phyloP scores from a whole-genome alignment of 139 green algal genomes.

The Tetradesmus lagerheimii region DNA sequence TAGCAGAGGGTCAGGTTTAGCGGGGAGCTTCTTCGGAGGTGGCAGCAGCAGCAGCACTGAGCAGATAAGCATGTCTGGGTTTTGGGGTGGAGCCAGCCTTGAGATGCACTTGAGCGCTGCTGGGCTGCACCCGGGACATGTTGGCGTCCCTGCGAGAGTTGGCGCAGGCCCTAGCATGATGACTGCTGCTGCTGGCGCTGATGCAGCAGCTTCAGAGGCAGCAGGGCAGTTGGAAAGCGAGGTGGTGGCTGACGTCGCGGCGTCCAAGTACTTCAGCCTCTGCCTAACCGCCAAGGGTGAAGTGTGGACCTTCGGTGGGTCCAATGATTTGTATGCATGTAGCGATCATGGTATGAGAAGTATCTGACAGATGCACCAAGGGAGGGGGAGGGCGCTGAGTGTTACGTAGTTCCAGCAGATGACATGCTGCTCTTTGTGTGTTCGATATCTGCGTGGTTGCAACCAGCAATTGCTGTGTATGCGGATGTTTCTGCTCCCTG shows the following conservation, averaged over 20 bases:
- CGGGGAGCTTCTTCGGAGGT: background rate
- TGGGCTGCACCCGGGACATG: background rate
- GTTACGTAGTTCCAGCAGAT: too few relatives aligned
- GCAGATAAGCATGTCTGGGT: background rate
- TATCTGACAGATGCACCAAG: too few relatives aligned
- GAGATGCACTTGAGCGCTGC: background rate
- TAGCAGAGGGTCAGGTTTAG: background rate
- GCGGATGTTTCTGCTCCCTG: too few relatives aligned
- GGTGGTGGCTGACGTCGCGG: constrained; percentile 53
- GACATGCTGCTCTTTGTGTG: too few relatives aligned
- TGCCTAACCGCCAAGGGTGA: constrained; percentile 58
- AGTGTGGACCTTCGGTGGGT: constrained; percentile 65
- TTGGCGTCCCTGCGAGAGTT: background rate
- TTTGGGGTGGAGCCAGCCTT: background rate
- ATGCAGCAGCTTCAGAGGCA: background rate
- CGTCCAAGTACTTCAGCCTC: constrained; percentile 64
- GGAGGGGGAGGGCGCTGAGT: too few relatives aligned
- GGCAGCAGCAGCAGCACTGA: background rate
- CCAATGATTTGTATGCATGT: too few relatives aligned
- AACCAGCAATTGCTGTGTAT: too few relatives aligned
- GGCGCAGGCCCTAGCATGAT: background rate
- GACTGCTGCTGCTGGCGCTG: background rate
- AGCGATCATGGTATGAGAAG: too few relatives aligned
- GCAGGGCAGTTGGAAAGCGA: background rate
- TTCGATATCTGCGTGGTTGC: too few relatives aligned